phyloP scores from a whole-genome alignment of 2,329 filamentous ascomycete genomes.

The Monilinia laxa region DNA sequence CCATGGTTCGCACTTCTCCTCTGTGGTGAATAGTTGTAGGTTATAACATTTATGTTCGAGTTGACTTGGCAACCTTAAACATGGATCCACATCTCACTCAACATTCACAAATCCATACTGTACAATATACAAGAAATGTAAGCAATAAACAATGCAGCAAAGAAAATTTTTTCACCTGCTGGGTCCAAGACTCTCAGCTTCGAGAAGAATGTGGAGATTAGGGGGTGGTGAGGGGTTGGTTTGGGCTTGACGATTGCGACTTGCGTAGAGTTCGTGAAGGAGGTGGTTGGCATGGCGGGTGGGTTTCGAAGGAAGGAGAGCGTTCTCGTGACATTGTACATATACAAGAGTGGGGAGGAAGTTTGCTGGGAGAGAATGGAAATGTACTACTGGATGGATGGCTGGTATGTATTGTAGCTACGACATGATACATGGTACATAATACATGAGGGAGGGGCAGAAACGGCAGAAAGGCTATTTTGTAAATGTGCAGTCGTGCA shows the following conservation, averaged over 20 bases:
- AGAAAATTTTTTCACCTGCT: slow-evolving; percentile 3
- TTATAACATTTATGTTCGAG: no score
- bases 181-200: neutral
- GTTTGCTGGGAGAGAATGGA: neutral
- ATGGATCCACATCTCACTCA: no score
- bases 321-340: slow-evolving; percentile 3
- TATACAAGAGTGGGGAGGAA: neutral
- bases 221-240: neutral
- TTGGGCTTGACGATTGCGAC: neutral
- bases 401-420: neutral
- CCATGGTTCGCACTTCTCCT: no score
- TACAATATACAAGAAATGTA: neutral
- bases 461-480: neutral
- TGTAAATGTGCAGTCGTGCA: no score
- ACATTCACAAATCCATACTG: no score
- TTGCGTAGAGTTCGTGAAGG: neutral
- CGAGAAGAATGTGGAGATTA: slow-evolving; percentile 11
- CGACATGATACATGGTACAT: neutral
- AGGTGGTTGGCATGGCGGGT: neutral
- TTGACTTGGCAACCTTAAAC: no score
- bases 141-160: slow-evolving; percentile 2
- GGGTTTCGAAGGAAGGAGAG: neutral
- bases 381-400: neutral
- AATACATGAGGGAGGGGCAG: neutral
- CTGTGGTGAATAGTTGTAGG: no score